phyloP scores from a whole-genome alignment of 73 alveolate species.

The Stentor coeruleus region DNA sequence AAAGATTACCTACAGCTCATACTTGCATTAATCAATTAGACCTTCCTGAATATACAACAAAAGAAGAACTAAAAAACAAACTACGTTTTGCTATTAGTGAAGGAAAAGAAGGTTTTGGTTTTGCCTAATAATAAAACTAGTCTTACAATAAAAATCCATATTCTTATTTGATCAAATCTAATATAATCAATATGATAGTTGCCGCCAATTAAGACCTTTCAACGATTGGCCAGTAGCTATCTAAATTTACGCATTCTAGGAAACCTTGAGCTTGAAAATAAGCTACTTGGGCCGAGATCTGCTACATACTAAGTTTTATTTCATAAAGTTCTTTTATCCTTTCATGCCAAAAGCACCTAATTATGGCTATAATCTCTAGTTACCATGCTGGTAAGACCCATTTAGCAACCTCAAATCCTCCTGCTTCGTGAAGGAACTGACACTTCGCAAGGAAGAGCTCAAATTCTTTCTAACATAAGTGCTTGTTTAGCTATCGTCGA shows the following conservation, averaged over 20 bases:
- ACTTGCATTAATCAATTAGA: constrained; percentile 92
- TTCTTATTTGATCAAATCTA: no score
- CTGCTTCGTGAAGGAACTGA: constrained; percentile 74
- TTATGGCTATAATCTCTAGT: neutral
- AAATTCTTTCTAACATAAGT: constrained; percentile 65
- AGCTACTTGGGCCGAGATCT: no score
- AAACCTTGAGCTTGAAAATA: no score
- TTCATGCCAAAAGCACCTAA: no score
- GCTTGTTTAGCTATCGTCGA: constrained; percentile 91
- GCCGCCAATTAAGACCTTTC: no score
- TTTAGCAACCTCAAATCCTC: constrained; percentile 57
- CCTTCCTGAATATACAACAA: constrained; percentile 86
- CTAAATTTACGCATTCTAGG: no score
- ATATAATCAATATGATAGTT: no score
- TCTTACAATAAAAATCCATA: neutral
- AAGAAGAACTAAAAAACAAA: constrained; percentile 59
- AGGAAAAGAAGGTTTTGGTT: constrained; percentile 79
- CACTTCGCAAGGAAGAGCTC: constrained; percentile 65
- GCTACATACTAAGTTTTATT: no score
- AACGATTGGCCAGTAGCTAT: no score
- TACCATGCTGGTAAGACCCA: constrained; percentile 25
- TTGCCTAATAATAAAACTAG: constrained; percentile 44
- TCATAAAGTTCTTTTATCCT: no score
- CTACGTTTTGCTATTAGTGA: constrained; percentile 53
- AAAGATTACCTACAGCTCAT: constrained; percentile 87